These are phyloP conservation scores for Gymnopilus junonius DNA, from an alignment of 768 basidiomycete species.

Conservation along the genomic window DNA sequence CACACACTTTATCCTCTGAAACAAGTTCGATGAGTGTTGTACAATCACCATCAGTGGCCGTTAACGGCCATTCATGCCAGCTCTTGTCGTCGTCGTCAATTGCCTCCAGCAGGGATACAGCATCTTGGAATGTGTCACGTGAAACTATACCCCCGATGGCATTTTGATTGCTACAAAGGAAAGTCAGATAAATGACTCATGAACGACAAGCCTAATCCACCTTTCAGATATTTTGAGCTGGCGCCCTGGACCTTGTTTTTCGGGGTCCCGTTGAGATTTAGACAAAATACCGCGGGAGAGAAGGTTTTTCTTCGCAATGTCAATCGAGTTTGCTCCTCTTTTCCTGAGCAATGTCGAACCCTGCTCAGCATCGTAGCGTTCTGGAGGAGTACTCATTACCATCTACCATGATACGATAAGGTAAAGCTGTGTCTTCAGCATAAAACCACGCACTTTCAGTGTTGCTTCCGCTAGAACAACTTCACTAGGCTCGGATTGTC, in stretches of 20 bases:
- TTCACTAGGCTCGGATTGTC: slow-evolving; percentile 38
- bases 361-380: slow-evolving; percentile 63
- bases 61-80: slow-evolving; percentile 80
- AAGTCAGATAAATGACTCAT: background rate
- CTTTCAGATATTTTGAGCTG: slow-evolving; percentile 77
- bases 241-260: slow-evolving; percentile 71
- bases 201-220: slow-evolving; percentile 33
- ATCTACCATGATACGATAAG: slow-evolving; percentile 46
- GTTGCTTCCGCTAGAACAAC: slow-evolving; percentile 66
- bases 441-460: slow-evolving; percentile 57
- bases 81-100: slow-evolving; percentile 50
- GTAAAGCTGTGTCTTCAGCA: background rate
- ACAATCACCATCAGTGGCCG: slow-evolving; percentile 81
- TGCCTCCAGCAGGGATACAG: slow-evolving; percentile 60
- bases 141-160: slow-evolving; percentile 67
- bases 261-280: slow-evolving; percentile 64
- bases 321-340: slow-evolving; percentile 59
- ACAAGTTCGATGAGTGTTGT: slow-evolving; percentile 78
- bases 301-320: slow-evolving; percentile 60
- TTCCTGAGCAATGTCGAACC: slow-evolving; percentile 61
- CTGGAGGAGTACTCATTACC: slow-evolving; percentile 74
- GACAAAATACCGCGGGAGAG: slow-evolving; percentile 69
- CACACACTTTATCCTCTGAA: slow-evolving; percentile 74
- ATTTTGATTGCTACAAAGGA: slow-evolving; percentile 60
- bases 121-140: slow-evolving; percentile 73